These are phyloP conservation scores for Vanilla planifolia DNA, from an alignment of 106 monocot genomes.

Conservation along the genomic window DNA sequence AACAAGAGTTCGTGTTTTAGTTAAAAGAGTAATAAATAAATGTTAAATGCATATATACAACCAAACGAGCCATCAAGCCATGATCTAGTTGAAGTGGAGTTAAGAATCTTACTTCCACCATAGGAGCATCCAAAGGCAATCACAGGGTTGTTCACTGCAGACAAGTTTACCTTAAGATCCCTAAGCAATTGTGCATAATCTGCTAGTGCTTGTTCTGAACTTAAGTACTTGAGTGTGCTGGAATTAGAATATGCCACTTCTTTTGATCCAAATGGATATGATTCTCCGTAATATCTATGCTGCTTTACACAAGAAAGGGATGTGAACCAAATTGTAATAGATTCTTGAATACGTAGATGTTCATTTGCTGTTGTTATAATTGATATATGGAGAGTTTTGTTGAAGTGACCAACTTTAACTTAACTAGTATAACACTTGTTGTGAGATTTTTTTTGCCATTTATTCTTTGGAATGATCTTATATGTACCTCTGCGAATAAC, in stretches of 20 bases:
- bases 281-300: conserved; percentile 34
- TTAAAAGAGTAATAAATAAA: background rate
- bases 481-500: conserved; percentile 29
- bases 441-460: too few relatives aligned
- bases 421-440: too few relatives aligned
- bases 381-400: too few relatives aligned
- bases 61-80: background rate
- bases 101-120: conserved; percentile 33
- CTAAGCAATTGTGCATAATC: conserved; percentile 22
- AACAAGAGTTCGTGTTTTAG: background rate
- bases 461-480: background rate
- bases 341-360: too few relatives aligned
- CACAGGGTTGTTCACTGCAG: conserved; percentile 16
- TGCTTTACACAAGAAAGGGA: too few relatives aligned
- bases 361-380: too few relatives aligned
- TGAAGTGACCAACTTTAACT: too few relatives aligned
- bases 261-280: conserved; percentile 19
- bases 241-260: conserved; percentile 18
- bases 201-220: conserved; percentile 27
- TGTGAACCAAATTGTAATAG: too few relatives aligned
- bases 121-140: conserved; percentile 25
- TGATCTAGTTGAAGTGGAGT: background rate
- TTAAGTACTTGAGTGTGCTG: conserved; percentile 31
- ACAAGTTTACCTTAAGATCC: conserved; percentile 19
- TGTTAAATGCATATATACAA: too few relatives aligned